Conservation (phyloP, 768 basidiomycete genomes). For the Boletus insuetus region DNA sequence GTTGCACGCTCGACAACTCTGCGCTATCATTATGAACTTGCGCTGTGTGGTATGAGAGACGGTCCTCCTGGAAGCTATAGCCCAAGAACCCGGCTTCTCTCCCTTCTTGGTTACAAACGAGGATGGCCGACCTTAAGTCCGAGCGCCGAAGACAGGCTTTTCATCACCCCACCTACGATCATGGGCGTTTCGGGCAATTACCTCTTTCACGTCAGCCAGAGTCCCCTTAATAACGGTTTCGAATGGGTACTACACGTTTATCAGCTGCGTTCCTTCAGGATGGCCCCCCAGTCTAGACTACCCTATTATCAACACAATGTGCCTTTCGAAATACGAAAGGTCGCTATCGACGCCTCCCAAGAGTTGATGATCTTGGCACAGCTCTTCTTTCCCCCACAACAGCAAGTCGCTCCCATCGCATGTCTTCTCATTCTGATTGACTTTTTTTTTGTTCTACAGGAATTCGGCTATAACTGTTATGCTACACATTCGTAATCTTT, state of each 20-base stretch:
- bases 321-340: slow-evolving; percentile 33
- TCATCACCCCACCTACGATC: slow-evolving; percentile 32
- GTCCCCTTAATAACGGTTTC: slow-evolving; percentile 29
- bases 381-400: slow-evolving; percentile 29
- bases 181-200: slow-evolving; percentile 32
- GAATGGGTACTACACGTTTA: slow-evolving; percentile 34
- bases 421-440: neutral
- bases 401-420: slow-evolving; percentile 10
- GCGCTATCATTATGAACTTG: slow-evolving; percentile 34
- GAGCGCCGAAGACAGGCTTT: slow-evolving; percentile 30
- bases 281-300: slow-evolving; percentile 22
- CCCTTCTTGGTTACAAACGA: slow-evolving; percentile 30
- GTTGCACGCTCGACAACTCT: slow-evolving; percentile 25
- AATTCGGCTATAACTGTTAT: slow-evolving; percentile 24
- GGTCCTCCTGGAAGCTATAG: slow-evolving; percentile 20
- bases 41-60: slow-evolving; percentile 29
- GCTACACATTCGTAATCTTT: slow-evolving; percentile 54
- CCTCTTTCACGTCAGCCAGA: slow-evolving; percentile 35
- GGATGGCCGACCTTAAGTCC: slow-evolving; percentile 34
- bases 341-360: slow-evolving; percentile 32
- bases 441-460: slow-evolving; percentile 10
- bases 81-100: slow-evolving; percentile 25
- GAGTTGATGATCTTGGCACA: slow-evolving; percentile 31
- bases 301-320: slow-evolving; percentile 32
- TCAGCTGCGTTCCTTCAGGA: slow-evolving; percentile 33